phyloP scores from a whole-genome alignment of 306 rosid genomes.

The Acacia confusa region DNA sequence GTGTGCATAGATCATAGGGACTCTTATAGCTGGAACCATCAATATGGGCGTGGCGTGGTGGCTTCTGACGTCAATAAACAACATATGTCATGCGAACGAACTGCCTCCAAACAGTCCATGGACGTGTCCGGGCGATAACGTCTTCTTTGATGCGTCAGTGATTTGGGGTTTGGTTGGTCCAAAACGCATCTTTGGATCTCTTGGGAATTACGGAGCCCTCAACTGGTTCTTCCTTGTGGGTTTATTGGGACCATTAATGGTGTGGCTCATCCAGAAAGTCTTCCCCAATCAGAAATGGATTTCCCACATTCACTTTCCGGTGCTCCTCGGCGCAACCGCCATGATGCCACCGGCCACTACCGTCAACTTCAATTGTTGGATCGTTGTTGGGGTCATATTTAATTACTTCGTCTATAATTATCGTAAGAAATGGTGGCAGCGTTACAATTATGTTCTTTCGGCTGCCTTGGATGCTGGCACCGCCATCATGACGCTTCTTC shows the following conservation, averaged over 20 bases:
- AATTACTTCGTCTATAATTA: conserved; percentile 57
- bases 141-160: conserved; percentile 74
- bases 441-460: conserved; percentile 69
- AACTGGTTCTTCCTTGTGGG: conserved; percentile 76
- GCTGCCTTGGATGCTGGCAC: conserved; percentile 76
- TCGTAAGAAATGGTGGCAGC: conserved; percentile 70
- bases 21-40: conserved; percentile 36
- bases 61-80: conserved; percentile 33
- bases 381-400: conserved; percentile 48
- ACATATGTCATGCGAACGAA: conserved; percentile 30
- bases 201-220: conserved; percentile 48
- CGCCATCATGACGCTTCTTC: conserved; percentile 64
- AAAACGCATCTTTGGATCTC: conserved; percentile 60
- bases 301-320: conserved; percentile 64
- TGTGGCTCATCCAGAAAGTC: conserved; percentile 53
- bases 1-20: conserved; percentile 34
- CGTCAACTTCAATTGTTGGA: conserved; percentile 73
- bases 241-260: conserved; percentile 52
- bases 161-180: conserved; percentile 85
- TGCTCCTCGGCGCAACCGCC: conserved; percentile 68
- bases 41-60: conserved; percentile 40
- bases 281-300: conserved; percentile 63
- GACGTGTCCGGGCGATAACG: conserved; percentile 43
- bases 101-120: conserved; percentile 37
- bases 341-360: conserved; percentile 70